Conservation (phyloP, 2,329 filamentous ascomycete genomes). For the Ascocoryne sarcoides region DNA sequence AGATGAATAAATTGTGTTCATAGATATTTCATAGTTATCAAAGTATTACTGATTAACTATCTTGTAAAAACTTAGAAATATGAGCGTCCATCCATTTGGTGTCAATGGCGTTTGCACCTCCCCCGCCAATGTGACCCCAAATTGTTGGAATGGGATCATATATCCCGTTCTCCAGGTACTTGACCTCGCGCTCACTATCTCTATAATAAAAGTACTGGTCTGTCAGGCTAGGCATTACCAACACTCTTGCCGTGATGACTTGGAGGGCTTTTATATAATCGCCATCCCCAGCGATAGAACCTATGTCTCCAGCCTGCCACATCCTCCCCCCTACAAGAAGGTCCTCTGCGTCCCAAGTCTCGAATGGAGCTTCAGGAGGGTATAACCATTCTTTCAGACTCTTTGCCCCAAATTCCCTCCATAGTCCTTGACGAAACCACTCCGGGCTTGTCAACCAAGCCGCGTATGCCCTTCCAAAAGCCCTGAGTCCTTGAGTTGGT, state of each 20-base stretch:
- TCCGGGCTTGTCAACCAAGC: slow-evolving; percentile 38
- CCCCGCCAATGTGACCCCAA: no score
- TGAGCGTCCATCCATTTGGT: no score
- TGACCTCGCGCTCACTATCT: no score
- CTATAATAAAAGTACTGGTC: slow-evolving; percentile 55
- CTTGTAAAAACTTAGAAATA: no score
- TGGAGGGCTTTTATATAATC: slow-evolving; percentile 44
- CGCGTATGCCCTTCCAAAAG: slow-evolving; percentile 38
- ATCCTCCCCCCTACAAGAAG: slow-evolving; percentile 34
- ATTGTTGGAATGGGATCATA: no score
- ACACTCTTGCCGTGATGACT: slow-evolving; percentile 50
- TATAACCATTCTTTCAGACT: slow-evolving; percentile 32
- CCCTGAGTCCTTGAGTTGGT: slow-evolving; percentile 32
- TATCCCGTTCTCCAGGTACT: no score
- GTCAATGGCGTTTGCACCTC: no score
- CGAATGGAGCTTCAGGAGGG: slow-evolving; percentile 26
- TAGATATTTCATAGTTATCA: no score
- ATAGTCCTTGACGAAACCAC: slow-evolving; percentile 37
- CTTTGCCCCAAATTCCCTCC: slow-evolving; percentile 29
- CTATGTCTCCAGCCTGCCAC: slow-evolving; percentile 38
- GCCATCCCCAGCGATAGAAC: slow-evolving; percentile 14
- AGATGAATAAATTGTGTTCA: no score
- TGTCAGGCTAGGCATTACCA: slow-evolving; percentile 53
- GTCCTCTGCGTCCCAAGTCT: slow-evolving; percentile 36
- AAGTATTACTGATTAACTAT: no score